These are phyloP conservation scores for Amorphotheca resinae DNA, from an alignment of 495 filamentous ascomycete genomes.

Conservation along the genomic window DNA sequence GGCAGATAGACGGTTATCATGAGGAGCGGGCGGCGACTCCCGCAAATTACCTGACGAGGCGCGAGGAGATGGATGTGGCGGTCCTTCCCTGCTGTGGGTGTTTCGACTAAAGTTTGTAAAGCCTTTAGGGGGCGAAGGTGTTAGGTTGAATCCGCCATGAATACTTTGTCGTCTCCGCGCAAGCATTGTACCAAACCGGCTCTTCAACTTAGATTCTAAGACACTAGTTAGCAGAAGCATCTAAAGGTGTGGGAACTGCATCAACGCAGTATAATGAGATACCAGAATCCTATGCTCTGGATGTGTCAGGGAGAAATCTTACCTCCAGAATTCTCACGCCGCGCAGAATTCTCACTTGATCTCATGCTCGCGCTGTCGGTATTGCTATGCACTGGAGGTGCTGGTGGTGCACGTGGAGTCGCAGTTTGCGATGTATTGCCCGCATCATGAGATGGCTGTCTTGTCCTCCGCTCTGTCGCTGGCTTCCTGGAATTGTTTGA, in stretches of 20 bases:
- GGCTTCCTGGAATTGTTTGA: conserved; percentile 34
- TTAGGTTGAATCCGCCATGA: conserved; percentile 36
- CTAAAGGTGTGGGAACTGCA: neutral
- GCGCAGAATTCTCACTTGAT: conserved; percentile 51
- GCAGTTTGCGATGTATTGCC: conserved; percentile 16
- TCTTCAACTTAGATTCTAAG: conserved; percentile 41
- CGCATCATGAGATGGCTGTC: conserved; percentile 25
- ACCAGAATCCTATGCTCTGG: neutral
- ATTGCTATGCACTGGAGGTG: conserved; percentile 29
- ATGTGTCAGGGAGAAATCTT: neutral
- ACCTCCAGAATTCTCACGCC: conserved; percentile 17
- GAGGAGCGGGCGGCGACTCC: conserved; percentile 30
- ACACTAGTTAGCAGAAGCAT: neutral
- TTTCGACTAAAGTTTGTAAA: conserved; percentile 29
- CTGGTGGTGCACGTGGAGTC: conserved; percentile 23
- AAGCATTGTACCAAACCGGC: conserved; percentile 68
- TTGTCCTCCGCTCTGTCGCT: conserved; percentile 17
- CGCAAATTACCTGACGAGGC: conserved; percentile 42
- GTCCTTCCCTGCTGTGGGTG: conserved; percentile 36
- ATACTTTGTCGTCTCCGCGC: conserved; percentile 49
- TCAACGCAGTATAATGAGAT: neutral
- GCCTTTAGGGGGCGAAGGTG: conserved; percentile 30
- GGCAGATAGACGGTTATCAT: conserved; percentile 33
- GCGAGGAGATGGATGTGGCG: conserved; percentile 34
- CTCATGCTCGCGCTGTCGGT: conserved; percentile 48